phyloP scores from a whole-genome alignment of 371 early-diverging fungal species.

The Circinella minor region DNA sequence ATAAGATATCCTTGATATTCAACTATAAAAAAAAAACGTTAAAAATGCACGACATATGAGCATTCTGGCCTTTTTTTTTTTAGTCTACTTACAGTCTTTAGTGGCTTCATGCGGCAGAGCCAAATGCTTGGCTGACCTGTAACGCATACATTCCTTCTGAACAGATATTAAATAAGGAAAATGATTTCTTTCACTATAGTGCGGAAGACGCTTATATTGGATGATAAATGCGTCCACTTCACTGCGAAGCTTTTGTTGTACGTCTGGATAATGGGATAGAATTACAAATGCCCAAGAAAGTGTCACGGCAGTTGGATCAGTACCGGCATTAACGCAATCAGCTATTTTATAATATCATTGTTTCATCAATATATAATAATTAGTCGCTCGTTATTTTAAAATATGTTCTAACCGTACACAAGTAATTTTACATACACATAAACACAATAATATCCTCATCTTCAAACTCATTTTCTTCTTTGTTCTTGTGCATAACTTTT shows the following conservation, averaged over 20 bases:
- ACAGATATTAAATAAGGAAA: constrained; percentile 20
- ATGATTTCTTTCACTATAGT: constrained; percentile 17
- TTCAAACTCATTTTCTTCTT: constrained; percentile 18
- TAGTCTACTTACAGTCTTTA: constrained; percentile 23
- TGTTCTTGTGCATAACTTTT: constrained; percentile 11
- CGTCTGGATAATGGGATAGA: constrained; percentile 26
- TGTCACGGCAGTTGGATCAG: constrained; percentile 25
- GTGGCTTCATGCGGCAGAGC: constrained; percentile 17
- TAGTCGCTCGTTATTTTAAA: no score
- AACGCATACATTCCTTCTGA: constrained; percentile 7
- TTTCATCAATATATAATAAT: no score
- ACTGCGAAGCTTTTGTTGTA: constrained; percentile 17
- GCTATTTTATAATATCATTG: neutral
- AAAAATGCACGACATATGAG: no score
- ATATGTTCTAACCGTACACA: neutral
- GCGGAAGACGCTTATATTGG: constrained; percentile 22
- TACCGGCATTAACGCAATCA: constrained; percentile 24
- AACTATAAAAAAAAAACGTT: constrained; percentile 3
- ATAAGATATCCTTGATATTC: constrained; percentile 18
- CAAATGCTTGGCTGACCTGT: constrained; percentile 10
- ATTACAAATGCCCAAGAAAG: constrained; percentile 26
- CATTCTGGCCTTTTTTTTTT: no score
- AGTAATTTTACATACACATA: constrained; percentile 18
- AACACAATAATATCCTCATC: constrained; percentile 18
- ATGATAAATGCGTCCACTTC: constrained; percentile 22